Evolutionary conservation across 78 protist species (phyloP).

Genomic region (Polysphondylium violaceum): DNA sequence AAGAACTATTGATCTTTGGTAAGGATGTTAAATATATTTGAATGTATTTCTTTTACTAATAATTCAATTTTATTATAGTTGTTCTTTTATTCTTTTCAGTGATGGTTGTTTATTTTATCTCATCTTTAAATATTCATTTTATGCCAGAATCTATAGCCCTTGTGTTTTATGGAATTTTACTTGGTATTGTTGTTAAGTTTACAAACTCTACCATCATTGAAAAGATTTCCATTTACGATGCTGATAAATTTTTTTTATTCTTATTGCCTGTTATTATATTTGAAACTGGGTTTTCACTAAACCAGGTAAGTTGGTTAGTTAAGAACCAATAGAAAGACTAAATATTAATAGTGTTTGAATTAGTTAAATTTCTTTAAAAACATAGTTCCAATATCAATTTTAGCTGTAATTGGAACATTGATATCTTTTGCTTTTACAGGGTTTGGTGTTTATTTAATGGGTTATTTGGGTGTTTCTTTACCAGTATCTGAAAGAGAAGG

Average conservation of each 20-base stretch:
- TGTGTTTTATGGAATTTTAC: conserved; percentile 18
- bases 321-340: not conserved
- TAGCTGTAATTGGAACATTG: conserved; percentile 93
- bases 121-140: conserved; percentile 18
- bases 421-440: conserved; percentile 78
- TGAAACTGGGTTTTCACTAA: conserved; percentile 90
- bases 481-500: not conserved
- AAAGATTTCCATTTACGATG: conserved; percentile 27
- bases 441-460: conserved; percentile 35
- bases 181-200: conserved; percentile 28
- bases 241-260: conserved; percentile 88
- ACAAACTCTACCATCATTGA: not conserved
- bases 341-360: no score
- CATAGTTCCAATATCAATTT: conserved; percentile 80
- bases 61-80: no score
- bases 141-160: conserved; percentile 55
- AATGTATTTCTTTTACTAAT: no score
- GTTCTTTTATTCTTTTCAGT: conserved; percentile 19
- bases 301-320: not conserved
- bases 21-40: no score
- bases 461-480: conserved; percentile 4
- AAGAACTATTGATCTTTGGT: no score
- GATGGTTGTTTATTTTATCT: not conserved
- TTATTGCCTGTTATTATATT: conserved; percentile 96
- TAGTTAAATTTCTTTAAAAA: conserved; percentile 87